phyloP scores from a whole-genome alignment of 2,329 filamentous ascomycete genomes.

The Ophiostoma australiae region DNA sequence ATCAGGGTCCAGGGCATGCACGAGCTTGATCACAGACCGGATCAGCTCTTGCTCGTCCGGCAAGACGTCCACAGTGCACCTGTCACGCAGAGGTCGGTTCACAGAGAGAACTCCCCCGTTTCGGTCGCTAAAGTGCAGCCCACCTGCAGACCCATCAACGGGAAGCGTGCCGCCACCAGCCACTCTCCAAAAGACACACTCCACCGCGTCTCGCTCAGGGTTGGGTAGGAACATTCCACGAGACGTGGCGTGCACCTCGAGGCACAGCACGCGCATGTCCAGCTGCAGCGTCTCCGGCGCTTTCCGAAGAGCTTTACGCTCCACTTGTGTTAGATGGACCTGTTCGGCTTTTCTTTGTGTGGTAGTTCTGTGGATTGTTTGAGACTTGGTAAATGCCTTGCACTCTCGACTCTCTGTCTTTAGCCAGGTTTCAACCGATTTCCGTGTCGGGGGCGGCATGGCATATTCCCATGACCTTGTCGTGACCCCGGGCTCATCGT shows the following conservation, averaged over 20 bases:
- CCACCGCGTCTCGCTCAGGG: slow-evolving; percentile 82
- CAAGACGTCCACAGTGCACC: slow-evolving; percentile 60
- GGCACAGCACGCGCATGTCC: slow-evolving; percentile 94
- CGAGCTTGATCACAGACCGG: slow-evolving; percentile 79
- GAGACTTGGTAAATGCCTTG: slow-evolving; percentile 26
- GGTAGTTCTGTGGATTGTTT: not conserved
- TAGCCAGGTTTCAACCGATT: slow-evolving; percentile 68
- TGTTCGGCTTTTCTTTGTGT: slow-evolving; percentile 7
- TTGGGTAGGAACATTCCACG: slow-evolving; percentile 77
- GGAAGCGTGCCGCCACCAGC: slow-evolving; percentile 43
- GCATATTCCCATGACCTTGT: slow-evolving; percentile 65
- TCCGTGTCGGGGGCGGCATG: slow-evolving; percentile 61
- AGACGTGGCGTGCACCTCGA: slow-evolving; percentile 89
- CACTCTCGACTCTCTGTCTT: slow-evolving; percentile 35
- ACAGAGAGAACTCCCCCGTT: slow-evolving; percentile 65
- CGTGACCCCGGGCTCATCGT: not conserved
- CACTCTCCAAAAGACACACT: slow-evolving; percentile 87
- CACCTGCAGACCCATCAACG: not conserved
- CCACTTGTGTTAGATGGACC: slow-evolving; percentile 11
- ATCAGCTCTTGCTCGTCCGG: slow-evolving; percentile 85
- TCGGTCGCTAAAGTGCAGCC: slow-evolving; percentile 40
- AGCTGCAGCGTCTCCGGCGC: slow-evolving; percentile 40
- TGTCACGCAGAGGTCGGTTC: slow-evolving; percentile 54
- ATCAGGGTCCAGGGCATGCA: slow-evolving; percentile 79
- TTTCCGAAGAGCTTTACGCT: not conserved